Base-by-base conservation (phyloP, 306 rosid species). In the Benincasa hispida region DNA sequence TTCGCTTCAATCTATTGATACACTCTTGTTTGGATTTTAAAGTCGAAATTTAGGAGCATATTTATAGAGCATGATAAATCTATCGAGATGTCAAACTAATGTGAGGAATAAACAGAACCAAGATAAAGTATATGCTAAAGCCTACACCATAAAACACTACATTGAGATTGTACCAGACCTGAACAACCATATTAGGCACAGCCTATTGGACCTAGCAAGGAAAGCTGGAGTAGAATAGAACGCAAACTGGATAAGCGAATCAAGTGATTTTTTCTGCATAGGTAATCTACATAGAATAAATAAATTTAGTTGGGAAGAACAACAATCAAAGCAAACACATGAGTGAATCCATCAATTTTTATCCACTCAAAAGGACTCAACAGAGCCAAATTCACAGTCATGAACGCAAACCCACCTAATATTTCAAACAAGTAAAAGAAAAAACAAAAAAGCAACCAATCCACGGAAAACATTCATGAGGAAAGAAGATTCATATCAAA, bases 71-170 rank as follows among this genome's bases (percentile, higher is more conserved):
- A 59, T 15, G 42, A 25, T 2, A 41, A 56, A n/a, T 74, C 79
- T 76, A 76, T 76, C 79, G 58, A 56, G 53, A 58, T 39, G 21
- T 55, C 35, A 24, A 75, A 75, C 78, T 75, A 75, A 56, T 59
- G 63, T 35, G 66, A 7, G 50, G 25, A 76, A 24, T 17, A 76
- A 76, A 59, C 70, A 59, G 12, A 63, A 25, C 25, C 24, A 19
- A 58, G 17, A 21, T 39, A 28, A 76, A 41, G 27, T 39, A 42
- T 56, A 76, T 58, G 67, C 79, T 76, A 37, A 58, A 37, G 54
- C 66, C 79, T 76, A 76, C 55, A 58, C 69, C 53, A 69, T 8
- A 45, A 9, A 48, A 65, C 72, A 47, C 75, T 69, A 70, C 9
- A 70, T 24, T 45, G 14, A 70, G 47, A 59, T 76, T 28, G 50